Percentiles rank a stretch among this genome's conserved stretches.
Evolutionary conservation across 306 rosid genomes (phyloP).

Genomic region (Cicer bijugum): DNA sequence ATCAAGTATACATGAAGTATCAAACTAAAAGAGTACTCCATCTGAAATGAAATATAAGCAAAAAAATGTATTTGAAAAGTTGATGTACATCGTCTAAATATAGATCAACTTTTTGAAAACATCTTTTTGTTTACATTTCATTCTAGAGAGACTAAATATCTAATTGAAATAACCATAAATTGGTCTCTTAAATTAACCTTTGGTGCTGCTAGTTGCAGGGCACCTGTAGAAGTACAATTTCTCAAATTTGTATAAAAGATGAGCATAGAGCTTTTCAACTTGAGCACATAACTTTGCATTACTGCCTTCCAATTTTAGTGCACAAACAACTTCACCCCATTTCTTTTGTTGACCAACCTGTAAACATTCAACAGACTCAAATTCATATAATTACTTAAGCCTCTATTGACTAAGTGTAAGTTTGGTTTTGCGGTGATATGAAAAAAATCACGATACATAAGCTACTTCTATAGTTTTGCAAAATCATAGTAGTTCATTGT

Average conservation of each 20-base stretch:
- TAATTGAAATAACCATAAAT: conserved; percentile 16
- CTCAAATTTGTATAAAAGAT: conserved; percentile 50
- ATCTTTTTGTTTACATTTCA: no score
- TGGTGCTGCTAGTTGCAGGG: conserved; percentile 31
- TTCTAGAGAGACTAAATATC: not conserved
- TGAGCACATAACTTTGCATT: conserved; percentile 42
- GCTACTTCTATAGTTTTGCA: no score
- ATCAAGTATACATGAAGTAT: not conserved
- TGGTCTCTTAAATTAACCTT: conserved; percentile 36
- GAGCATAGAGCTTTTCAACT: conserved; percentile 48
- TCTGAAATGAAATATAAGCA: no score
- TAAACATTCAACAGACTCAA: not conserved
- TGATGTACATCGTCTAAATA: no score
- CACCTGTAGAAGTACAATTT: conserved; percentile 48
- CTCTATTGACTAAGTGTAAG: not conserved
- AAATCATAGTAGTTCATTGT: no score
- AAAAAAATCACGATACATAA: no score
- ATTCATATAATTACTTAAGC: not conserved
- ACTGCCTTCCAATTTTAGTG: conserved; percentile 50
- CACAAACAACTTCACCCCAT: conserved; percentile 54
- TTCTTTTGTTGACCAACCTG: conserved; percentile 51
- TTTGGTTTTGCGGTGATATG: no score
- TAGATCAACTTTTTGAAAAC: no score
- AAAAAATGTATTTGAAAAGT: no score
- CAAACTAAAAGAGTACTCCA: not conserved